Evolutionary conservation across 2,329 filamentous ascomycete genomes (phyloP), one percentile per base, ranked within the genome.

Genomic region (Volutella citrinella): DNA sequence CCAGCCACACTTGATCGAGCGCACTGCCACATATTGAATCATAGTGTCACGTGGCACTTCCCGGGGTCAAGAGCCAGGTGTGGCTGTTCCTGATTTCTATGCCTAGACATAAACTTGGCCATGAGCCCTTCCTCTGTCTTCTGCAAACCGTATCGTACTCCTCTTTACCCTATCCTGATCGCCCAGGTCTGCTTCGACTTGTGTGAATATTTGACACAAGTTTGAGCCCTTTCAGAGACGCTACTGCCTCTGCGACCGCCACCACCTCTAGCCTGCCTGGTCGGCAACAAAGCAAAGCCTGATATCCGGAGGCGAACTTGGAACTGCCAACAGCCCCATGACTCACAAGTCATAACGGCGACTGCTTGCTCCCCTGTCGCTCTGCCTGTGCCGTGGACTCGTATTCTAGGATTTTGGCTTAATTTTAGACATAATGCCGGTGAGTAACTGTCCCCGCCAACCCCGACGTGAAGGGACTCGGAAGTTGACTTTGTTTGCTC

Each of bases 401-500:
- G n/a, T n/a, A n/a, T n/a, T n/a, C n/a, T n/a, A n/a, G n/a, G n/a
- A n/a, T n/a, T n/a, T n/a, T n/a, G n/a, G n/a, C n/a, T n/a, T n/a
- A n/a, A n/a, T n/a, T 36, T 34, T 22, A 22, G 45, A 41, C 43
- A 54, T 45, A 42, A 60, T 60, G 56, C 56, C 56, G 38, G 56
- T 60, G 34, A 51, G 55, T 48, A 34, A 35, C 40, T 32, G 20
- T 23, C 32, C 27, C 16, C 25, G 15, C n/a, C n/a, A n/a, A n/a
- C n/a, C n/a, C n/a, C n/a, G n/a, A n/a, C n/a, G n/a, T n/a, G n/a
- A n/a, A n/a, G n/a, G n/a, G n/a, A n/a, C n/a, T n/a, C n/a, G n/a
- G n/a, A n/a, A n/a, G n/a, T 39, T 54, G 31, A 54, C 41, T 27
- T 38, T 46, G 36, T 22, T 26, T 26, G 30, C 20, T 37, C 21